Evolutionary conservation across 192 early-diverging fungal genomes (phyloP), one percentile per base, ranked within the genome.

Genomic region (Phycomyces blakesleeanus): DNA sequence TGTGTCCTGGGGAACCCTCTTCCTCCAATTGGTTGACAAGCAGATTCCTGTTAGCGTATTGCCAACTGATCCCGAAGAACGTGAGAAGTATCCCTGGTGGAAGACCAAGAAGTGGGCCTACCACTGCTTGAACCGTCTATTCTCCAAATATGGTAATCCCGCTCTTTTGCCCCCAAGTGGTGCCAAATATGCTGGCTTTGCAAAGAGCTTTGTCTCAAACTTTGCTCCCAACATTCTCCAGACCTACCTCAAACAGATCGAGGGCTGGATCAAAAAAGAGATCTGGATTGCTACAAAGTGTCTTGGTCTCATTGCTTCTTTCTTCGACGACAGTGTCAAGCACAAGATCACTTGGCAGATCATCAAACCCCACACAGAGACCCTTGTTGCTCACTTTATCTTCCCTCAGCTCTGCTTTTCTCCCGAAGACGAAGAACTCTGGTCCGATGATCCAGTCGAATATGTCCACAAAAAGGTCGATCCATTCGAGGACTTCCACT

Each of bases 81-180:
- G 86, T 27, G 92, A 91, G 58, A 88, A 87, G 67, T 85, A 90
- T 72, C 87, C 88, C 20, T 92, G 85, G 80, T 94, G 89, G 89
- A 94, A 95, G 79, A 88, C 89, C 56, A 97, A 96, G 73, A 95
- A 96, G 69, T 97, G 97, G 95, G 89, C 95, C 8, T 88, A 88
- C 69, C 85, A 83, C 59, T 91, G 87, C 74, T 77, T 98, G 67
- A 93, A 96, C 81, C 86, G 85, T 20, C 83, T 93, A 10, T 93
- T 96, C 60, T 64, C 73, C 39, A 76, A 78, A 57, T 89, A 88
- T 61, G 88, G 91, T 50, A 92, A 90, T 68, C 87, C 87, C 18
- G 79, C 87, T 9, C 71, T 82, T 22, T 69, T 92, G 49, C 76
- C 85, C 12, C 60, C 70, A 16, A 72, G 78, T 20, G 61, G 76